Evolutionary conservation across 805 yeast genomes (phyloP), one percentile per base, ranked within the genome.

Genomic region (Sungouiozyma ichnusensis): DNA sequence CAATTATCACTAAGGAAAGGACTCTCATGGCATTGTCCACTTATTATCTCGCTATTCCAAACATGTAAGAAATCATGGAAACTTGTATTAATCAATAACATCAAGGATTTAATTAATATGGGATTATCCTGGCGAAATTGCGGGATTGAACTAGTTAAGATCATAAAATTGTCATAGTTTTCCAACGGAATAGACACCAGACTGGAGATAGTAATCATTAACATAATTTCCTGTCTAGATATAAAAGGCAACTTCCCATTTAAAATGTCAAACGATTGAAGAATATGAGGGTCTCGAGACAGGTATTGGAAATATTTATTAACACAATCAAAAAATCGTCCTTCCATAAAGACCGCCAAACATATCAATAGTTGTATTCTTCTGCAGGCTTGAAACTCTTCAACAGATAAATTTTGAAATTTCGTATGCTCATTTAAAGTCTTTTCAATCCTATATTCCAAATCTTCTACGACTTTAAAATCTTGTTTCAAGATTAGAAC

Each of bases 101-200:
- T 42, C 20, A 55, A 33, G 32, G 52, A 50, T n/a, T 27, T 43
- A 8, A 46, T 37, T 13, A 52, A 40, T 14, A 45, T 11, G 3
- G 52, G 50, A 20, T 46, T 47, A 14, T 36, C n/a, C 14, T 43
- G 24, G 8, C 47, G 48, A 20, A 53, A 43, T 3, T 7, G 11
- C 29, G 41, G 39, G n/a, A 42, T 37, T 16, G 52, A 31, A 13
- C 49, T 53, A 24, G 45, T 46, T 7, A 57, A 42, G 24, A 51
- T 44, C 2, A 50, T 40, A 31, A 60, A 56, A n/a, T 49, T 47
- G 11, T 50, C 54, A 40, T 50, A 52, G 27, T 55, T 48, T 33
- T 60, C 59, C 16, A 60, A 37, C 2, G 64, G 63, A 3, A 58
- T 46, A 11, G 59, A 41, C 11, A 55, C 41, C 4, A 60, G 17